A percentile compares a stretch with the other conserved stretches of the same genome.
Evolutionary conservation across 352 stramenopile genomes (phyloP).

Genomic region (Globisporangium alternatum): DNA sequence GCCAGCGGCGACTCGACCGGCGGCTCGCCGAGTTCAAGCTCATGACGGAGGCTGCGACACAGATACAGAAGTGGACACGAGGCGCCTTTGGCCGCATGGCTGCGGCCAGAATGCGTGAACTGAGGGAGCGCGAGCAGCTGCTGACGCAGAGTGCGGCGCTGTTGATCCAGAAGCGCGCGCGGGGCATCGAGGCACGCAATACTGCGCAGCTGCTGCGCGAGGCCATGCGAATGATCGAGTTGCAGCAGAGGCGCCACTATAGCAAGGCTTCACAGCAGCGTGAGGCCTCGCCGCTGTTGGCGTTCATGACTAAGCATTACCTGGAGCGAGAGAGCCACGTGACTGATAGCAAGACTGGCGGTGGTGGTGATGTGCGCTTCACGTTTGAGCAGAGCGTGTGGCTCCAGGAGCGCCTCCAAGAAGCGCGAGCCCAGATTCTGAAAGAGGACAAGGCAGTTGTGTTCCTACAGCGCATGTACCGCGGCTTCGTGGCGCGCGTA

Average conservation of each 20-base stretch:
- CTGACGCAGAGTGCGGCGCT: conserved; percentile 38
- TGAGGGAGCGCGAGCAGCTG: conserved; percentile 24
- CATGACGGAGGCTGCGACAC: conserved; percentile 18
- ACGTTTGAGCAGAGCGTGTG: conserved; percentile 40
- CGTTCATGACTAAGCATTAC: conserved; percentile 48
- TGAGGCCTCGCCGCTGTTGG: conserved; percentile 39
- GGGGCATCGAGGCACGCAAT: conserved; percentile 42
- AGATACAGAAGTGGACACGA: conserved; percentile 39
- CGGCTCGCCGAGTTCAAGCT: conserved; percentile 12
- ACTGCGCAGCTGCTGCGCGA: conserved; percentile 35
- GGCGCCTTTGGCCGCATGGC: conserved; percentile 22
- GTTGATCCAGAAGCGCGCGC: conserved; percentile 55
- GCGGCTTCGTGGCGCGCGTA: conserved; percentile 41
- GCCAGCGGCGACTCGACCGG: conserved; percentile 12
- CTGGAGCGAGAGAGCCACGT: neutral
- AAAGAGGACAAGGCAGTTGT: conserved; percentile 42
- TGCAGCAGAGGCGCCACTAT: conserved; percentile 47
- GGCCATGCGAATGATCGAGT: conserved; percentile 37
- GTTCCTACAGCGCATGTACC: conserved; percentile 52
- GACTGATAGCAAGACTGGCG: no score
- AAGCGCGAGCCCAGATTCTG: conserved; percentile 27
- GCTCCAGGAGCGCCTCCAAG: conserved; percentile 37
- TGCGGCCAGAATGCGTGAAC: conserved; percentile 24
- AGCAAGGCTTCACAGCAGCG: conserved; percentile 18
- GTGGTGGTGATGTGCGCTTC: conserved; percentile 16